Base-by-base conservation (phyloP, 2,329 filamentous ascomycete genomes). In the Ophiostoma ips region DNA sequence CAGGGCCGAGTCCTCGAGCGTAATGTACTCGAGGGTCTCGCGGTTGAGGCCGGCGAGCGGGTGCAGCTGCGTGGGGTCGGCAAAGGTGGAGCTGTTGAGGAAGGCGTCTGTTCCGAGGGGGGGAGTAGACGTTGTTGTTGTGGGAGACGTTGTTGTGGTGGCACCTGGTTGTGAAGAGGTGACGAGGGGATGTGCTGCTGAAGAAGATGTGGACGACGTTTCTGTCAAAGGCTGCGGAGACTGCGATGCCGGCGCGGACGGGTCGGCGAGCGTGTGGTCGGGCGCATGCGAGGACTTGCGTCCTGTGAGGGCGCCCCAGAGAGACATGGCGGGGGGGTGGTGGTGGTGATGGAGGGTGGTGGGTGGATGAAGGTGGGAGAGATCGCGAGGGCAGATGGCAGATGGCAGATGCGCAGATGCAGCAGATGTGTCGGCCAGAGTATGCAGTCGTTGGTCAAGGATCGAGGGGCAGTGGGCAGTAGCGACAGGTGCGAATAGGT, bases 11-110 rank as follows among this genome's bases (percentile, higher is more conserved):
- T 98, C 94, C 69, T 98, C 92, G 62, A 98, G 82, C 24, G 84
- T 83, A 57, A 98, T 77, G 68, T 98, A 98, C 66, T 98, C 92
- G 61, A 98, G 81, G 1, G 85, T 86, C 60, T 95, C 87, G 70
- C 87, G 82, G 71, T 95, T 88, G 55, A 98, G 72, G 58, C 92
- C 92, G 50, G 92, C 88, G 51, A 98, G 81, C 43, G 94, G 92
- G 66, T 98, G 92, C 60, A 98, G 75, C 65, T 84, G 77, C 56
- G 88, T 81, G 10, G 90, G 87, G 67, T 98, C 92, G 65, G 88
- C 79, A 59, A 92, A 83, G 50, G 81, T 68, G 52, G 84, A 81
- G 60, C 73, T 77, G 61, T 79, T 81, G 53, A 96, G 79, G 68
- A 98, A 95, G 51, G 86, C 83, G 61, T 87, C 83, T 60, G 92